These are phyloP conservation scores for Prunus mira DNA, from an alignment of 306 rosid genomes.

Conservation along the genomic window DNA sequence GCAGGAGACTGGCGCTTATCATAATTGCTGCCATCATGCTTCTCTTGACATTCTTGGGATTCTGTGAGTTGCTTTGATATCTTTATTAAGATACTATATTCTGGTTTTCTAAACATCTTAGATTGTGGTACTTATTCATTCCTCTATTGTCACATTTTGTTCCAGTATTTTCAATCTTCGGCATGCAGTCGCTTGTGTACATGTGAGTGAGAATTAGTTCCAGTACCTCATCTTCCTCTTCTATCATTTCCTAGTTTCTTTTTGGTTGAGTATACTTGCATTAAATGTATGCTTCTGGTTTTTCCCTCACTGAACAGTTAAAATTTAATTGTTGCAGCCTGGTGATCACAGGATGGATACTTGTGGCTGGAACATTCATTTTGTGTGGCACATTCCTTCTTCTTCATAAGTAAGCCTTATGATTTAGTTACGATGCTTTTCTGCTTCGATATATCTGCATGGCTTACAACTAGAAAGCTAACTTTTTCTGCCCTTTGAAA, in stretches of 20 bases:
- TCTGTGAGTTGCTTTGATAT: slow-evolving; percentile 36
- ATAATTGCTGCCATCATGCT: slow-evolving; percentile 57
- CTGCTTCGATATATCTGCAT: no score
- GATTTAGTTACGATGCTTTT: not conserved
- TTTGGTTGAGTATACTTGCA: not conserved
- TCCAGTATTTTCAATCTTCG: slow-evolving; percentile 65
- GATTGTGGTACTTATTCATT: slow-evolving; percentile 3
- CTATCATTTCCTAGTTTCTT: not conserved
- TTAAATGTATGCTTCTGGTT: not conserved
- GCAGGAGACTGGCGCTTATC: slow-evolving; percentile 47
- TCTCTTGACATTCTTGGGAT: slow-evolving; percentile 48
- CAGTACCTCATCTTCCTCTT: not conserved
- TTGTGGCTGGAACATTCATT: slow-evolving; percentile 44
- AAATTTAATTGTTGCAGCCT: slow-evolving; percentile 40
- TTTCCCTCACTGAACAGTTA: not conserved
- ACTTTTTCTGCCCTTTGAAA: not conserved
- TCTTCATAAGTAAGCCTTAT: slow-evolving; percentile 54
- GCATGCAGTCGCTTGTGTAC: slow-evolving; percentile 51
- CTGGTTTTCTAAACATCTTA: not conserved
- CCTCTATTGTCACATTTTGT: slow-evolving; percentile 5
- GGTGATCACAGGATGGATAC: slow-evolving; percentile 58
- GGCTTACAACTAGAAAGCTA: not conserved
- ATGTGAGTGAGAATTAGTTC: slow-evolving; percentile 46
- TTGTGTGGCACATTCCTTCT: slow-evolving; percentile 41
- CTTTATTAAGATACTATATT: slow-evolving; percentile 6